A percentile compares a stretch with the other conserved stretches of the same genome.
These are phyloP conservation scores for Neonectria sp. DNA, from an alignment of 2,329 filamentous ascomycete genomes.

Conservation along the genomic window DNA sequence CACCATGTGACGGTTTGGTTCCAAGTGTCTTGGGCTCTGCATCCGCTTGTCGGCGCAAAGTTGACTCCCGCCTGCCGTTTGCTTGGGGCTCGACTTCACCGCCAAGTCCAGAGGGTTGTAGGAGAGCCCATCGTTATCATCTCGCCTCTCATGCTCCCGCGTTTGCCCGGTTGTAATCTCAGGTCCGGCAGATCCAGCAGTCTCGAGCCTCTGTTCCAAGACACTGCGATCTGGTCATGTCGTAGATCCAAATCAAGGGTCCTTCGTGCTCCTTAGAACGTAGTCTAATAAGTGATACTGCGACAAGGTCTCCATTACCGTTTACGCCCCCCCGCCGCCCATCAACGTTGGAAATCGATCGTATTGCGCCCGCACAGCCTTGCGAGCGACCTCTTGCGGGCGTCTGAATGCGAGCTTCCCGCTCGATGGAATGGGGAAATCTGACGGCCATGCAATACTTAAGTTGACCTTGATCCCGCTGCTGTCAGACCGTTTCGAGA, in stretches of 20 bases:
- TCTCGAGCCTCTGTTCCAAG: background rate
- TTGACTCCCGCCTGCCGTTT: background rate
- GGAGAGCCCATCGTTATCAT: slow-evolving; percentile 22
- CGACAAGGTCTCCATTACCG: slow-evolving; percentile 24
- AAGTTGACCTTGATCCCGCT: slow-evolving; percentile 43
- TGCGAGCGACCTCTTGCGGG: slow-evolving; percentile 46
- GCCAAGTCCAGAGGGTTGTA: background rate
- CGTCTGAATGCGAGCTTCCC: slow-evolving; percentile 50
- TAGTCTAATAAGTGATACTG: slow-evolving; percentile 21
- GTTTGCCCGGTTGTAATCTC: slow-evolving; percentile 16
- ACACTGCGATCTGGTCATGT: background rate
- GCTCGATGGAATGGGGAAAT: slow-evolving; percentile 37
- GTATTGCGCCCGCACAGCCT: slow-evolving; percentile 50
- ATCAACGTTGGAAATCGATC: slow-evolving; percentile 33
- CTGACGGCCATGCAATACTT: slow-evolving; percentile 42
- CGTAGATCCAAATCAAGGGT: slow-evolving; percentile 12
- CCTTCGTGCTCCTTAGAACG: slow-evolving; percentile 11
- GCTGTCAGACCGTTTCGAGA: slow-evolving; percentile 15
- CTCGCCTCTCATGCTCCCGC: slow-evolving; percentile 6
- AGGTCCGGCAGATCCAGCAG: background rate
- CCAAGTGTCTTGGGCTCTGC: background rate
- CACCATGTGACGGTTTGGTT: background rate
- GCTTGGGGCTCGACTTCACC: background rate
- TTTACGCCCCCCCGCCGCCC: slow-evolving; percentile 23
- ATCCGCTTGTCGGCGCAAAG: background rate